phyloP scores from a whole-genome alignment of 78 protist species.

The slime mould (Dictyostelium discoideum) region DNA sequence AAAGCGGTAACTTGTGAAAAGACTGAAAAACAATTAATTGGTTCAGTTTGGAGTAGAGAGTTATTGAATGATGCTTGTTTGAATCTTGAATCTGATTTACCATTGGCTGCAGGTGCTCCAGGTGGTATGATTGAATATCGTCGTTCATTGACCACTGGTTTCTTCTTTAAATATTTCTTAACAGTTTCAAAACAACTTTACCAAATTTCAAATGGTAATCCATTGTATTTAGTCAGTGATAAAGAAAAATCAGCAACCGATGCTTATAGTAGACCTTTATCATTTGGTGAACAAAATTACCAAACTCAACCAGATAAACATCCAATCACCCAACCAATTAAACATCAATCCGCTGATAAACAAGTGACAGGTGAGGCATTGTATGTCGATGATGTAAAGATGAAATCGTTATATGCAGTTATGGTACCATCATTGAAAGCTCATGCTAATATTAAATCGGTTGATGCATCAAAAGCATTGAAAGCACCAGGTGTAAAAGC shows the following conservation, averaged over 20 bases:
- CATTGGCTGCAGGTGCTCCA: slow-evolving; percentile 79
- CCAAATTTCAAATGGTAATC: slow-evolving; percentile 2
- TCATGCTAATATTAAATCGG: slow-evolving; percentile 59
- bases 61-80: background rate
- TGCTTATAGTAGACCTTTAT: background rate
- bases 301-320: slow-evolving; percentile 29
- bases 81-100: slow-evolving; percentile 31
- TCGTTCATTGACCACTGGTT: slow-evolving; percentile 76
- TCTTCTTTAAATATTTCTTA: slow-evolving; percentile 91
- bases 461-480: slow-evolving; percentile 51
- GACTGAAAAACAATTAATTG: slow-evolving; percentile 16
- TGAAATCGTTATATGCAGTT: slow-evolving; percentile 72
- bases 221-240: background rate
- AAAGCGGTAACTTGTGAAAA: slow-evolving; percentile 38
- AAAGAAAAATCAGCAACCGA: slow-evolving; percentile 11
- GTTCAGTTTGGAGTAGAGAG: slow-evolving; percentile 6
- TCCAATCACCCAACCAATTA: slow-evolving; percentile 47
- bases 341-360: slow-evolving; percentile 73
- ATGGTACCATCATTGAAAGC: slow-evolving; percentile 79
- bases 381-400: slow-evolving; percentile 85
- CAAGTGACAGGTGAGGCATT: slow-evolving; percentile 92
- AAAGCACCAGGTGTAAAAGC: slow-evolving; percentile 82
- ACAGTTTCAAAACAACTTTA: slow-evolving; percentile 1
- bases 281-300: slow-evolving; percentile 56
- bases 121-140: slow-evolving; percentile 94